Conservation (phyloP, 2,329 filamentous ascomycete genomes). For the Exophiala alcalophila region DNA sequence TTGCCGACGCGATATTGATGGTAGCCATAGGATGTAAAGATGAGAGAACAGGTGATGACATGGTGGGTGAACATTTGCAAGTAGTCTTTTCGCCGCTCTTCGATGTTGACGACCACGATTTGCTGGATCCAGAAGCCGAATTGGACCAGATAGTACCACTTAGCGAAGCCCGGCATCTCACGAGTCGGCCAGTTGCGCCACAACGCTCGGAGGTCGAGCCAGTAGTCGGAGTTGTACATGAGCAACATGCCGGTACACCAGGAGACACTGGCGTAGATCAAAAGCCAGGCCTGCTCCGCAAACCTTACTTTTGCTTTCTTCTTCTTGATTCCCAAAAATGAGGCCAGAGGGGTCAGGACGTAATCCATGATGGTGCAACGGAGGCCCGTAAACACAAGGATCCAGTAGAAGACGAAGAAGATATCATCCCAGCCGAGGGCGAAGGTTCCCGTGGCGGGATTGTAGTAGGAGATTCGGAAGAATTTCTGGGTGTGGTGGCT, state of each 20-base stretch:
- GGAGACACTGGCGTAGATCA: conserved; percentile 77
- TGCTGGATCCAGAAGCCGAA: conserved; percentile 93
- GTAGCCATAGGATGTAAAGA: conserved; percentile 80
- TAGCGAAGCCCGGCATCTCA: conserved; percentile 70
- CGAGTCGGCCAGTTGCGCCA: conserved; percentile 84
- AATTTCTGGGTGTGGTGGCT: conserved; percentile 80
- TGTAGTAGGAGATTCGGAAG: conserved; percentile 81
- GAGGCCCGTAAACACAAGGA: conserved; percentile 81
- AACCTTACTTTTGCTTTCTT: conserved; percentile 74
- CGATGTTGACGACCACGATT: conserved; percentile 89
- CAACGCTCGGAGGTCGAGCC: conserved; percentile 69
- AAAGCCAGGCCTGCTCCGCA: conserved; percentile 89
- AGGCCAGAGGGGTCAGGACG: conserved; percentile 73
- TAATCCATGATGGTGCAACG: conserved; percentile 86
- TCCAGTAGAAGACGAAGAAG: conserved; percentile 72
- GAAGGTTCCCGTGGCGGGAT: conserved; percentile 66
- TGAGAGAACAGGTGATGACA: conserved; percentile 78
- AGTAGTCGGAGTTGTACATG: conserved; percentile 73
- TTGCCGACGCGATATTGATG: conserved; percentile 84
- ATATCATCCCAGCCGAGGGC: conserved; percentile 75
- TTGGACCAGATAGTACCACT: conserved; percentile 86
- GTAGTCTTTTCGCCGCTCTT: conserved; percentile 91
- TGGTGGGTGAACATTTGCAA: conserved; percentile 96
- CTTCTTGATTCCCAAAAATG: conserved; percentile 67
- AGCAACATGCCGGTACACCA: conserved; percentile 85